These are phyloP conservation scores for Lactifluus hygrophoroides DNA, from an alignment of 768 basidiomycete species.

Conservation along the genomic window DNA sequence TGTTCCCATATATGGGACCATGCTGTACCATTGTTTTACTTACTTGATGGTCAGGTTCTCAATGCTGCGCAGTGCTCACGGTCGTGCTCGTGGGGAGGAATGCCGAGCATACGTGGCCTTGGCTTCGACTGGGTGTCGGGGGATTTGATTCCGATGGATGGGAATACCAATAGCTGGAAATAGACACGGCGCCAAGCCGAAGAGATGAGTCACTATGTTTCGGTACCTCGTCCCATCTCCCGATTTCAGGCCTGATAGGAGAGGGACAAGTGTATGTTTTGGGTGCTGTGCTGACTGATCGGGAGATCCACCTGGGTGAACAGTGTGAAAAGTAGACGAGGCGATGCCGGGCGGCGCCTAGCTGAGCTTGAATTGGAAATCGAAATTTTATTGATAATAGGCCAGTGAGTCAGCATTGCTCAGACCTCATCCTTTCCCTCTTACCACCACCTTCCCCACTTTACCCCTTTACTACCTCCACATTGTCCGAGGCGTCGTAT, in stretches of 20 bases:
- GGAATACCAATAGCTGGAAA: not conserved
- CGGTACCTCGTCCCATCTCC: not conserved
- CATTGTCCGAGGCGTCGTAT: slow-evolving; percentile 17
- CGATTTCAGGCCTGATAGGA: not conserved
- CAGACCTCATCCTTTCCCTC: not conserved
- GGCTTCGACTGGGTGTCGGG: too few species aligned
- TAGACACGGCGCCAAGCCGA: not conserved
- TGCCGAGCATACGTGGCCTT: slow-evolving; percentile 3
- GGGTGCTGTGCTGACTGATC: not conserved
- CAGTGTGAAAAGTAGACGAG: not conserved
- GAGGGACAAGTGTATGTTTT: not conserved
- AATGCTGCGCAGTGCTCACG: not conserved
- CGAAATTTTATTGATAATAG: slow-evolving; percentile 16
- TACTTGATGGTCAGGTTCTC: not conserved
- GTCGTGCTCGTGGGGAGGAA: not conserved
- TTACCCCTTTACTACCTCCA: not conserved
- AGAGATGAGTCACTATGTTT: not conserved
- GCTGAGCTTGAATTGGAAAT: slow-evolving; percentile 20
- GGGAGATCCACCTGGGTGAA: not conserved
- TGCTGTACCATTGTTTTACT: slow-evolving; percentile 1
- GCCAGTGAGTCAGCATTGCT: slow-evolving; percentile 4
- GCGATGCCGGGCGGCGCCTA: not conserved
- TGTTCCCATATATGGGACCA: not conserved
- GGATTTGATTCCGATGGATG: not conserved
- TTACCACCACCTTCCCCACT: not conserved